Evolutionary conservation across 768 basidiomycete species (phyloP).

Genomic region (Phlegmacium glaucopus): DNA sequence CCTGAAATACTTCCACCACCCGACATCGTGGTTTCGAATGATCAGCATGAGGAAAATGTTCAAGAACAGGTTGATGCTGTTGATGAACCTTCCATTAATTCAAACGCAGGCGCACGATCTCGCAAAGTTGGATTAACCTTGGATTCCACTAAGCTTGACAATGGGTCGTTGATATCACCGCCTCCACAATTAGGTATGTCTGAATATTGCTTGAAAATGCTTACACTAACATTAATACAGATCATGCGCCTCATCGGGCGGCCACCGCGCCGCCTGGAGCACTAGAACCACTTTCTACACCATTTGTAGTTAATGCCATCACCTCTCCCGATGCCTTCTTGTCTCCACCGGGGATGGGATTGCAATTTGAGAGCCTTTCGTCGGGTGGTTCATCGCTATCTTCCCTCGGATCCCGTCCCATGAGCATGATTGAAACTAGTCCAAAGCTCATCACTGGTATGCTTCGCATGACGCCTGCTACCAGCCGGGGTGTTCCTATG

Average conservation of each 20-base stretch:
- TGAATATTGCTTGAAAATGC: conserved; percentile 11
- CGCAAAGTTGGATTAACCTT: conserved; percentile 6
- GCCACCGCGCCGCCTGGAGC: conserved; percentile 8
- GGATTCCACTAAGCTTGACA: conserved; percentile 1
- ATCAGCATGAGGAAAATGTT: neutral
- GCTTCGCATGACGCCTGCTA: conserved; percentile 34
- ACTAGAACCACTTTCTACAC: conserved; percentile 4
- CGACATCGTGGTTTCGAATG: neutral
- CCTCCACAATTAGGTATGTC: conserved; percentile 3
- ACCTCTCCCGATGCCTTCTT: conserved; percentile 15
- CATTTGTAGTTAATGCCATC: conserved; percentile 12
- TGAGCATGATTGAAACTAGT: conserved; percentile 39
- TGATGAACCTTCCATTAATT: neutral
- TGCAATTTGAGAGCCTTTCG: conserved; percentile 8
- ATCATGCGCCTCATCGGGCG: neutral
- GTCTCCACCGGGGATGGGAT: conserved; percentile 19
- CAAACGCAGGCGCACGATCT: neutral
- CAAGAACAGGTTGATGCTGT: neutral
- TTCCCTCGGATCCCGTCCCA: conserved; percentile 24
- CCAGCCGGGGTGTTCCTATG: conserved; percentile 34
- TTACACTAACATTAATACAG: conserved; percentile 9
- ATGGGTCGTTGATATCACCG: conserved; percentile 6
- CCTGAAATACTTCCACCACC: no score
- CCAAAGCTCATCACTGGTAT: conserved; percentile 32
- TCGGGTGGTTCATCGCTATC: conserved; percentile 15